Conservation (phyloP, 78 protist species). For the Dictyostelium purpureum region DNA sequence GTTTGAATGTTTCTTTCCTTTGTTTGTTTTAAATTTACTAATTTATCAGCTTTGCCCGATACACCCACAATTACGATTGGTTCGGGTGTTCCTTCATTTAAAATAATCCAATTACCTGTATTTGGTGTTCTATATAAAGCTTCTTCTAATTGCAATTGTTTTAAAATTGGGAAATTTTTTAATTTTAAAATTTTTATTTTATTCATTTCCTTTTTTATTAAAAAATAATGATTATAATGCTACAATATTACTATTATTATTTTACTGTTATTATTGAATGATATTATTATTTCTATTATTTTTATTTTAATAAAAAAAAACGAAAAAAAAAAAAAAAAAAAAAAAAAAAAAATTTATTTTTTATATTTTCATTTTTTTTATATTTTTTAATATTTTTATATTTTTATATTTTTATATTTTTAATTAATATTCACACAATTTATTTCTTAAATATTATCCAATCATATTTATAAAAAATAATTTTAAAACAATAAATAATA, state of each 20-base stretch:
- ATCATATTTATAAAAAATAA: too few species aligned
- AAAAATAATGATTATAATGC: too few species aligned
- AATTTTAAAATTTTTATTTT: constrained; percentile 35
- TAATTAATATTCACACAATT: too few species aligned
- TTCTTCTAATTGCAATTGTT: constrained; percentile 59
- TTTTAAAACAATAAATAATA: too few species aligned
- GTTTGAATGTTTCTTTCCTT: not conserved
- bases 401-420: too few species aligned
- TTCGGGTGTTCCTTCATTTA: constrained; percentile 53
- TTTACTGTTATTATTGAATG: not conserved
- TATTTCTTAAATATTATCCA: too few species aligned
- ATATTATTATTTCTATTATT: too few species aligned
- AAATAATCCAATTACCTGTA: constrained; percentile 58
- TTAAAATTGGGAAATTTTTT: constrained; percentile 24
- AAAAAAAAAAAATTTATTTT: not conserved
- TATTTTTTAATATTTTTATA: too few species aligned
- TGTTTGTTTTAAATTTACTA: constrained; percentile 27
- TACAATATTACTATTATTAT: not conserved
- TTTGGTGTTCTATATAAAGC: constrained; percentile 27
- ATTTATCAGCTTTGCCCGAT: constrained; percentile 39
- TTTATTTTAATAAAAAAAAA: not conserved
- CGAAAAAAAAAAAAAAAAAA: not conserved
- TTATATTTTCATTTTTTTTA: too few species aligned
- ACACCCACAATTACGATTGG: constrained; percentile 52
- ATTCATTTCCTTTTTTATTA: not conserved